A percentile compares a stretch with the other conserved stretches of the same genome.
Conservation (phyloP, 2,329 filamentous ascomycete genomes). For the Neocucurbitaria cava region DNA sequence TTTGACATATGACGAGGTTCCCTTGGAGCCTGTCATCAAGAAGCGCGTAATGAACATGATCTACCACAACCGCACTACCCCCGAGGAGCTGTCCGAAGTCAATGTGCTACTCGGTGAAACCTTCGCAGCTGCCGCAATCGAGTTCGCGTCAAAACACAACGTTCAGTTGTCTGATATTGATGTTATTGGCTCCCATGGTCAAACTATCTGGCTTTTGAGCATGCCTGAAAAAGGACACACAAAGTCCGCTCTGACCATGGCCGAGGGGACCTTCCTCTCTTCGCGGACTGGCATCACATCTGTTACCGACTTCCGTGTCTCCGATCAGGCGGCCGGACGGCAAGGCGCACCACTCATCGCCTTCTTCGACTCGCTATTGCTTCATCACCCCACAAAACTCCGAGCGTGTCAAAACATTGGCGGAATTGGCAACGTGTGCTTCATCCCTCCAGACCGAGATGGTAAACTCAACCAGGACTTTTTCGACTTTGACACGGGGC, state of each 20-base stretch:
- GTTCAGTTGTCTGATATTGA: constrained; percentile 58
- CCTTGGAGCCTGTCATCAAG: constrained; percentile 60
- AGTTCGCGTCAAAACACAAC: constrained; percentile 56
- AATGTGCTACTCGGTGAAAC: constrained; percentile 66
- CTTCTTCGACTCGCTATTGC: constrained; percentile 64
- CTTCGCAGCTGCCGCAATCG: constrained; percentile 60
- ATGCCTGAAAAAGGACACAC: constrained; percentile 45
- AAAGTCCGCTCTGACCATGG: constrained; percentile 56
- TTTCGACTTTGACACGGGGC: constrained; percentile 63
- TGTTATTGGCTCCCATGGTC: constrained; percentile 64
- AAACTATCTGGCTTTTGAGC: constrained; percentile 63
- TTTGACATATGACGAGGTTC: constrained; percentile 64
- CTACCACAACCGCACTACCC: constrained; percentile 62
- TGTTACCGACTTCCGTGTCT: constrained; percentile 65
- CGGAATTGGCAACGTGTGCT: constrained; percentile 68
- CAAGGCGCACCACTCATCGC: constrained; percentile 66
- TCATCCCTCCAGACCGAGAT: constrained; percentile 60
- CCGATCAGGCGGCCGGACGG: constrained; percentile 63
- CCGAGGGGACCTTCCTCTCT: constrained; percentile 64
- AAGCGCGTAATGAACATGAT: constrained; percentile 66
- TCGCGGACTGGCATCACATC: constrained; percentile 63
- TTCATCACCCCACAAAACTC: constrained; percentile 63
- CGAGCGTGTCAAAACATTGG: constrained; percentile 68
- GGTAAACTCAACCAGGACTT: constrained; percentile 20
- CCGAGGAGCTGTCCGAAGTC: constrained; percentile 63